Conservation (phyloP, 495 filamentous ascomycete genomes). For the Annulohypoxylon stygium region DNA sequence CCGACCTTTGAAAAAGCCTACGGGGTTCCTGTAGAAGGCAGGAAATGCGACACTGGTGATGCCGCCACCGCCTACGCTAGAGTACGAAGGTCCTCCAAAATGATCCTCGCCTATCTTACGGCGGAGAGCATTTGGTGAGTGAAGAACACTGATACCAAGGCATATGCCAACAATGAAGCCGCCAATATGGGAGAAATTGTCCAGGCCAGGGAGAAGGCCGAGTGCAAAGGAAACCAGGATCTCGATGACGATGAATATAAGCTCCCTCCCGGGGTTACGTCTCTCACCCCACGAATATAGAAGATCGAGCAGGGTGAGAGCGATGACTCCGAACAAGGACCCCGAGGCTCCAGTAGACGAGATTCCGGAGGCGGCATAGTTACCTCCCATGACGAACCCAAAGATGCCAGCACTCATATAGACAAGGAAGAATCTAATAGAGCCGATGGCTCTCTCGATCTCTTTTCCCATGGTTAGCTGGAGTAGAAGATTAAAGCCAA, state of each 20-base stretch:
- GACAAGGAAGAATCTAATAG: conserved; percentile 85
- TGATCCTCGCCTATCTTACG: conserved; percentile 78
- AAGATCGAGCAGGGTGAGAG: conserved; percentile 87
- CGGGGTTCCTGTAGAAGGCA: conserved; percentile 74
- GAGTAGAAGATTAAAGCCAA: conserved; percentile 92
- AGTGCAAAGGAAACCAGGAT: conserved; percentile 91
- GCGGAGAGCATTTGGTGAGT: conserved; percentile 84
- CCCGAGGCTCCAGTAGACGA: conserved; percentile 91
- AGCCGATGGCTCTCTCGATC: conserved; percentile 90
- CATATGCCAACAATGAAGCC: conserved; percentile 94
- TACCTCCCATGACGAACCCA: conserved; percentile 94
- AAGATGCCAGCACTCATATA: conserved; percentile 95
- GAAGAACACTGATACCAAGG: conserved; percentile 86
- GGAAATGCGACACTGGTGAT: conserved; percentile 60
- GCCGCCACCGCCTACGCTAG: conserved; percentile 55
- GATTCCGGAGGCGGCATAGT: conserved; percentile 84
- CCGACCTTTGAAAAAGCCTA: conserved; percentile 89
- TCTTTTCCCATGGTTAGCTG: conserved; percentile 89
- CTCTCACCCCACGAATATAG: conserved; percentile 91
- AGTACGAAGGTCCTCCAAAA: conserved; percentile 56
- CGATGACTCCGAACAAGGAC: conserved; percentile 89
- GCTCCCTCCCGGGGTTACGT: conserved; percentile 77
- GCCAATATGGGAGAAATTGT: conserved; percentile 98
- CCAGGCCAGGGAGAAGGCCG: conserved; percentile 89
- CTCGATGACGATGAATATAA: conserved; percentile 86